Base-by-base conservation (phyloP, 192 early-diverging fungal genomes). In the Coemansia guatemalensis region DNA sequence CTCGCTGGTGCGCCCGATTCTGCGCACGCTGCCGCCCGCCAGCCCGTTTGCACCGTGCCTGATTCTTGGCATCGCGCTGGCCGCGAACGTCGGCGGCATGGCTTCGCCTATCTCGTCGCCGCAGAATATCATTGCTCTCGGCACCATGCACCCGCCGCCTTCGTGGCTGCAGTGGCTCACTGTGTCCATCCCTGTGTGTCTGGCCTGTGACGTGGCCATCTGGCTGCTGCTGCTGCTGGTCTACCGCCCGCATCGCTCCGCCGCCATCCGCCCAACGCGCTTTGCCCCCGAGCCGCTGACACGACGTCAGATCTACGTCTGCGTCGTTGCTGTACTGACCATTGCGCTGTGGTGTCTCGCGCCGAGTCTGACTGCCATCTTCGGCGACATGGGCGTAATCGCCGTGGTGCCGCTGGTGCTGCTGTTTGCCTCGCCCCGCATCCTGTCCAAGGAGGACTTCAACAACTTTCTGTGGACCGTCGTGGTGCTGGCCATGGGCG, bases 1-100 rank as follows among this genome's bases (percentile, higher is more conserved):
- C 65, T 93, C 92, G 41, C 78, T 98, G 64, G 90, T 95, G 62
- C 88, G 90, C 85, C 96, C 96, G 22, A 98, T 96, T 26, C 85
- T 98, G 30, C 88, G 94, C 65, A 96, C 92, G 41, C 78, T 98
- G 18, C 93, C 94, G 3, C 81, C 74, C n/a, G 77, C 84, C 61
- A 90, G 87, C 20, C 69, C 88, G 0, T 98, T 95, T 81, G 92
- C 85, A 20, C 89, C 87, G 21, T 91, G 90, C 59, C 85, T 98
- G 27, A 92, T 98, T 41, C 82, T 98, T 47, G 96, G 96, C n/a
- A 98, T 98, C 73, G 96, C 96, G 5, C 74, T 98, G 66, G 96
- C 96, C 1, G 90, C 94, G 17, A 98, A 98, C 52, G 85, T 98
- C 21, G 96, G 96, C 52, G 96, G 96, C 26, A 98, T 98, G 96